Base-by-base conservation (phyloP, 2,329 filamentous ascomycete genomes). In the Fusarium ramigenum region DNA sequence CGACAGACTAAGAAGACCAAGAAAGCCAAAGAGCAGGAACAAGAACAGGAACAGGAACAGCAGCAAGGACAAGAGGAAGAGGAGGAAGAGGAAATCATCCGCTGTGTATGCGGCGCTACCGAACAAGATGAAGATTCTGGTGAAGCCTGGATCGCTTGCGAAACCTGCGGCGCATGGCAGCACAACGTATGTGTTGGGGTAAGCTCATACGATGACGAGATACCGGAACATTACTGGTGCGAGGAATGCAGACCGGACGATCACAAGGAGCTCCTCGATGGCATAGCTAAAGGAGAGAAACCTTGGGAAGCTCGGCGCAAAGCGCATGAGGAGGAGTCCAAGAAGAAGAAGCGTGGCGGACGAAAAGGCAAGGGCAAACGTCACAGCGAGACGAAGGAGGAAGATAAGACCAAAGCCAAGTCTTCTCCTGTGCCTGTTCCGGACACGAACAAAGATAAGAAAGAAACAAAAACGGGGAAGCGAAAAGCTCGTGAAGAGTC, bases 181-280 rank as follows among this genome's bases (percentile, higher is more conserved):
- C 96, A 99, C 83, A 98, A 98, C 79, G 92, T 97, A 72, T 99
- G 96, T 81, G 94, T 99, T 86, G 94, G 94, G 60, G 90, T 98
- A 80, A 91, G 88, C 78, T 90, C 92, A 52, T 94, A 93, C 76
- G 90, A 92, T 37, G 93, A 95, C 66, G 90, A 95, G 78, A 87
- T 94, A 62, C 92, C 93, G 36, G 93, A 93, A 69, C 88, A 93
- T 82, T 99, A 99, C 84, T 97, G 93, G 83, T 99, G 96, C 83
- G 96, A 99, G 83, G 86, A 92, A 82, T 98, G 96, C 85, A 89
- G 89, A 59, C 96, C 96, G 2, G 89, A 94, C 63, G 91, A 95
- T 71, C 96, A 99, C 84, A 91, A 90, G 75, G 91, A 92, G 69
- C 89, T 98, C 6, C 84, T 99, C 8, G 92, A 92, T 16, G 93